These are phyloP conservation scores for Lactarius indigo DNA, from an alignment of 768 basidiomycete genomes.

Conservation along the genomic window DNA sequence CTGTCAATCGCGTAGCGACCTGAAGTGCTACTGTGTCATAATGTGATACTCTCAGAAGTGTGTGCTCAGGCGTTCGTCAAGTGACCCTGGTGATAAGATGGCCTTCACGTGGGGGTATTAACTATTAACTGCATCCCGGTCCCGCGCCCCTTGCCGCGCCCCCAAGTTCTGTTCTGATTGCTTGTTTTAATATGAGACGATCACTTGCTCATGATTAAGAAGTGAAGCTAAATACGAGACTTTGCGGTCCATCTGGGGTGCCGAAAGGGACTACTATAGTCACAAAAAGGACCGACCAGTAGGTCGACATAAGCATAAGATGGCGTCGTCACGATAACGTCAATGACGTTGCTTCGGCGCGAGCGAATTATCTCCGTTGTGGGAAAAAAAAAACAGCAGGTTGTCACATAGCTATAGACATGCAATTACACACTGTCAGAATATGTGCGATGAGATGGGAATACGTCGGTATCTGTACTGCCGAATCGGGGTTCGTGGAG, in stretches of 20 bases:
- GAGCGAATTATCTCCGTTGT: background rate
- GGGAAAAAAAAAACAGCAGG: background rate
- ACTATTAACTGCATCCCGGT: background rate
- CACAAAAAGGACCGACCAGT: background rate
- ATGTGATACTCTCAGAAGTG: background rate
- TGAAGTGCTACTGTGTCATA: background rate
- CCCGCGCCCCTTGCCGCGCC: background rate
- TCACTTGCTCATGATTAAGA: background rate
- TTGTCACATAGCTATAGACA: background rate
- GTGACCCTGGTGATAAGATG: constrained; percentile 1
- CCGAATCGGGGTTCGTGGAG: background rate
- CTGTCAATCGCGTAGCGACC: background rate
- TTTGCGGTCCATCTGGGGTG: background rate
- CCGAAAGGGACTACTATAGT: too few species aligned
- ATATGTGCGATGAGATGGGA: background rate
- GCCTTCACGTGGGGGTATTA: background rate
- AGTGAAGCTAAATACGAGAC: background rate
- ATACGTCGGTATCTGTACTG: background rate
- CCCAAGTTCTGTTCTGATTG: background rate
- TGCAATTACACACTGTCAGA: background rate
- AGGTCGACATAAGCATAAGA: background rate
- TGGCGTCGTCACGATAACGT: background rate
- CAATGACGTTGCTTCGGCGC: background rate
- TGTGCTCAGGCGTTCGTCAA: background rate
- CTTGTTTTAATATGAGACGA: background rate